Evolutionary conservation across 164 flowering plant genomes (phyloP), one percentile per base, ranked within the genome.

Genomic region (Umbilicus rupestris): DNA sequence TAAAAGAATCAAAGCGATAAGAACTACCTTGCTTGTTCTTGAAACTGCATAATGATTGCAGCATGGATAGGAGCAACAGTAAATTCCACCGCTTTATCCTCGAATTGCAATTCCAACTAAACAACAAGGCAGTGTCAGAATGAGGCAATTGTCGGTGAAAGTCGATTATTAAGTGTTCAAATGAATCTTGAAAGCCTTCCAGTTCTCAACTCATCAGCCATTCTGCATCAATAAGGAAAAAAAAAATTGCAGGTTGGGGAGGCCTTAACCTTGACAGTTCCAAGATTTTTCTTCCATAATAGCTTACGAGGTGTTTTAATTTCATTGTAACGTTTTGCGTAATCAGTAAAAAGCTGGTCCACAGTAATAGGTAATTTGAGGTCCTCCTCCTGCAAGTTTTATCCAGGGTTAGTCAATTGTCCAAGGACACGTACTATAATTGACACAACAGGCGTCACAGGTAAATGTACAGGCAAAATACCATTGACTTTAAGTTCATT

Each of bases 231-330:
- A n/a, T n/a, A n/a, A n/a, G n/a, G n/a, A n/a, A 39, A 14, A 16
- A 19, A 49, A 16, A 42, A 26, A 9, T 26, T 49, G n/a, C 42
- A 17, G 60, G 31, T 26, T 7, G 8, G 11, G 12, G 68, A 69
- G 72, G 46, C 29, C 39, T 83, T 72, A 65, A 93, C 99, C 96
- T 91, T 91, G 66, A 94, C 93, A 31, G 88, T 79, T 22, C 99
- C 99, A 64, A 94, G 90, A 82, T 87, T 91, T 83, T 89, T 94
- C 86, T 87, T 91, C 97, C 99, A 91, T 12, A 82, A 62, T 57
- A 94, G 86, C 79, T 94, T 91, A 41, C 99, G 95, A 74, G 97
- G 99, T 15, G 97, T 87, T 77, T 94, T 94, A 70, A 94, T 82
- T 80, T 89, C 89, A 81, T 85, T 72, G 69, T 81, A 94, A 73